phyloP scores from a whole-genome alignment of 2,329 filamentous ascomycete species.

The Emergomyces orientalis region DNA sequence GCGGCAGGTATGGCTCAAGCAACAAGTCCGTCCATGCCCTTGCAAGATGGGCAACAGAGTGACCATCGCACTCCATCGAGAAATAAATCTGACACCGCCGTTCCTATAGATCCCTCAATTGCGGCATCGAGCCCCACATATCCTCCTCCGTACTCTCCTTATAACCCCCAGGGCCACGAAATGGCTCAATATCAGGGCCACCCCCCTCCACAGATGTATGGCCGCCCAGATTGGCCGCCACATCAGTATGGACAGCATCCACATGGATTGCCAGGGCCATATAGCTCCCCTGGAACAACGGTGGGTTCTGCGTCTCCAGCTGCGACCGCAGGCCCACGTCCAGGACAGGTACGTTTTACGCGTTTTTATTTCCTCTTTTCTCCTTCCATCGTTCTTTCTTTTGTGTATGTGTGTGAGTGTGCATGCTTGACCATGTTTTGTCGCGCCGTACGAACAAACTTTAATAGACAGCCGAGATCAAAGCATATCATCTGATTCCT shows the following conservation, averaged over 20 bases:
- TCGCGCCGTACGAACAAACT: constrained; percentile 15
- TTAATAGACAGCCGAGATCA: constrained; percentile 13
- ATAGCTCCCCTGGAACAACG: constrained; percentile 46
- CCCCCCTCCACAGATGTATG: constrained; percentile 40
- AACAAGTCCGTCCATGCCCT: constrained; percentile 84
- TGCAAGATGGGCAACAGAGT: constrained; percentile 67
- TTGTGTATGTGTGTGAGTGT: neutral
- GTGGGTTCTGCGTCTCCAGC: constrained; percentile 52
- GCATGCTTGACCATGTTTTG: constrained; percentile 17
- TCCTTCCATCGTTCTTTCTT: neutral
- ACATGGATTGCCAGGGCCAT: constrained; percentile 41
- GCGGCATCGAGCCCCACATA: constrained; percentile 88
- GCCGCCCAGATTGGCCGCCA: constrained; percentile 39
- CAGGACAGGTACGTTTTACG: constrained; percentile 49
- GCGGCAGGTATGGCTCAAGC: constrained; percentile 94
- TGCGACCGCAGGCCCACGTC: constrained; percentile 51
- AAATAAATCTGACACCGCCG: constrained; percentile 88
- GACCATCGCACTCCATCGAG: constrained; percentile 58
- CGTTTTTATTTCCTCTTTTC: constrained; percentile 5
- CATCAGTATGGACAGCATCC: constrained; percentile 39
- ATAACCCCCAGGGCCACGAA: constrained; percentile 70
- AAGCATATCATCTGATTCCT: constrained; percentile 20
- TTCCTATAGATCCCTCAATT: constrained; percentile 99
- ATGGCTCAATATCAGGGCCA: constrained; percentile 62
- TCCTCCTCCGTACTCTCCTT: constrained; percentile 77